Evolutionary conservation across 306 rosid species (phyloP).

Genomic region (Geum urbanum): DNA sequence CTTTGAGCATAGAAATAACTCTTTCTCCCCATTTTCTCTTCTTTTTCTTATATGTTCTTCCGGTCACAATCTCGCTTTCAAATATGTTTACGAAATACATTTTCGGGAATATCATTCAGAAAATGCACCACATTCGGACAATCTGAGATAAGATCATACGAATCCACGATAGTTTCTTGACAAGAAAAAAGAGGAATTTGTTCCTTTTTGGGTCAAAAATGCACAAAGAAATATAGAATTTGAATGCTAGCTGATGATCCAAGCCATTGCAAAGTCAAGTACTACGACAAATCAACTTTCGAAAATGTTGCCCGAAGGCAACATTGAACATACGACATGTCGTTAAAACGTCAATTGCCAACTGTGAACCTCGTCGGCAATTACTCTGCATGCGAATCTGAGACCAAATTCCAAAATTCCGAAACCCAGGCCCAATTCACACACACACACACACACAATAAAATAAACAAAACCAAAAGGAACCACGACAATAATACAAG

Average conservation of each 20-base stretch:
- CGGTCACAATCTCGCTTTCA: not conserved
- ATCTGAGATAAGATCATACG: not conserved
- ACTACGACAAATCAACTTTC: not conserved
- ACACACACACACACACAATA: not conserved
- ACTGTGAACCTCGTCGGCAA: too few species aligned
- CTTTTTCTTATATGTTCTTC: not conserved
- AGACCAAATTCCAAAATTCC: not conserved
- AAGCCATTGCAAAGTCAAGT: not conserved
- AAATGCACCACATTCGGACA: not conserved
- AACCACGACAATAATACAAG: not conserved
- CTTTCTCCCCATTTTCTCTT: not conserved
- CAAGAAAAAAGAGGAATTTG: not conserved
- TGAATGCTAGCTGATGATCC: not conserved
- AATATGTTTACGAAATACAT: not conserved
- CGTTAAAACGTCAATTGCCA: not conserved
- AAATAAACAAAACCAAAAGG: not conserved
- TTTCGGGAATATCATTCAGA: not conserved
- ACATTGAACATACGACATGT: not conserved
- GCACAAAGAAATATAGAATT: not conserved
- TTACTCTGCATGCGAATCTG: not conserved
- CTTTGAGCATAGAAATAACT: not conserved
- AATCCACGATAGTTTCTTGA: not conserved
- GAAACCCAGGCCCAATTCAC: slow-evolving; percentile 7
- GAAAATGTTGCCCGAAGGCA: not conserved
- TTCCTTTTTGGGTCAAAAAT: not conserved